Evolutionary conservation across 2,329 filamentous ascomycete species (phyloP).

Genomic region (Diaporthe ampelina): DNA sequence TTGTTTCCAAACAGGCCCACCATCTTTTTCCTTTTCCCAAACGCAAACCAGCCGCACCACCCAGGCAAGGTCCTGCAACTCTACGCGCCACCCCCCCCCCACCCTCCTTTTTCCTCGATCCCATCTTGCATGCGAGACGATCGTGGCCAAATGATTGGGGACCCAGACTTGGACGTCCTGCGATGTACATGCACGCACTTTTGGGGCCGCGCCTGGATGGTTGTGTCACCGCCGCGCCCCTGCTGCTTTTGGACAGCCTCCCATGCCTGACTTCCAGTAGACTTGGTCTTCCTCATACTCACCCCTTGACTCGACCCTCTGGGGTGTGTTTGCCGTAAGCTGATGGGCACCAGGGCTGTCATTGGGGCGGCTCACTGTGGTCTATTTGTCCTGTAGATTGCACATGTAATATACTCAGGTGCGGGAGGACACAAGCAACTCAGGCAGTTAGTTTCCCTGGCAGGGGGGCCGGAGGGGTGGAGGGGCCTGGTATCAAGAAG

Average conservation of each 20-base stretch:
- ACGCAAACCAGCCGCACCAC: background rate
- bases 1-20: background rate
- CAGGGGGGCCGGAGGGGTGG: too few species aligned
- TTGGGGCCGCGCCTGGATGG: slow-evolving; percentile 20
- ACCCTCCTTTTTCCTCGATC: slow-evolving; percentile 11
- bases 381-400: background rate
- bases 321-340: background rate
- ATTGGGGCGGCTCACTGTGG: background rate
- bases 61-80: slow-evolving; percentile 1
- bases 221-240: slow-evolving; percentile 21
- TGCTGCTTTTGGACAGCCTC: slow-evolving; percentile 7
- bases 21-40: background rate
- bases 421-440: background rate
- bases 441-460: background rate
- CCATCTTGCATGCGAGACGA: slow-evolving; percentile 31
- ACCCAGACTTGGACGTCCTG: slow-evolving; percentile 13
- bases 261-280: too few species aligned
- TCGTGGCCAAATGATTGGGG: slow-evolving; percentile 29
- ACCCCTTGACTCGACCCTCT: background rate
- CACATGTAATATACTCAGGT: background rate
- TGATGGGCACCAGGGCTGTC: background rate
- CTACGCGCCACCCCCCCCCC: background rate
- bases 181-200: slow-evolving; percentile 18
- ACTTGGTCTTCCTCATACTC: background rate
- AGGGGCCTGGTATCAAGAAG: background rate